Percentiles rank a stretch among this genome's conserved stretches.
phyloP scores from a whole-genome alignment of 441 rosid genomes.

The Adansonia rubrostipa region DNA sequence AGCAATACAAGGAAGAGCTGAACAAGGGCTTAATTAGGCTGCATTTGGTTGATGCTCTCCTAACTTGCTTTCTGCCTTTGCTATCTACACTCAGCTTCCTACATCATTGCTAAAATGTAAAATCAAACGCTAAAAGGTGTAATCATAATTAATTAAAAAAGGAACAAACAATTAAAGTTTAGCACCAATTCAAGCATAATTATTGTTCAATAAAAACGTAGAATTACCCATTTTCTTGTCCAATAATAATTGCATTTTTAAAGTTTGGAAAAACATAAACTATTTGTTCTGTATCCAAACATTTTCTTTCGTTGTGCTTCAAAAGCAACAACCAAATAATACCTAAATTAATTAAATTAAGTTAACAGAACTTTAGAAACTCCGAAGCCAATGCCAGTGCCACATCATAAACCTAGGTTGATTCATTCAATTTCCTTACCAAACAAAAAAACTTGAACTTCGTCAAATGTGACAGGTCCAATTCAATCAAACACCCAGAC shows the following conservation, averaged over 20 bases:
- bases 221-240: neutral
- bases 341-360: neutral
- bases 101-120: neutral
- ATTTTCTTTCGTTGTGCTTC: neutral
- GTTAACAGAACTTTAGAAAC: neutral
- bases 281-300: neutral
- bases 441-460: neutral
- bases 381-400: neutral
- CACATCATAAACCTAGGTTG: neutral
- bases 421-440: neutral
- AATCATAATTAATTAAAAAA: neutral
- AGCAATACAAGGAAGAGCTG: neutral
- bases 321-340: neutral
- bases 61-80: neutral
- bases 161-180: neutral
- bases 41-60: neutral
- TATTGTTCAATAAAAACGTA: neutral
- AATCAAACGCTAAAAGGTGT: neutral
- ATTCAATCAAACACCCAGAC: conserved; percentile 1
- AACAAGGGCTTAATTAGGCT: neutral
- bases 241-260: neutral
- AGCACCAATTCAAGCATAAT: neutral
- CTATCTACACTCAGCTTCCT: neutral
- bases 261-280: neutral
- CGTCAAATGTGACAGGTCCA: neutral